A percentile compares a stretch with the other conserved stretches of the same genome.
Conservation (phyloP, 176 grass and related monocot genomes). For the Carex cristatella region DNA sequence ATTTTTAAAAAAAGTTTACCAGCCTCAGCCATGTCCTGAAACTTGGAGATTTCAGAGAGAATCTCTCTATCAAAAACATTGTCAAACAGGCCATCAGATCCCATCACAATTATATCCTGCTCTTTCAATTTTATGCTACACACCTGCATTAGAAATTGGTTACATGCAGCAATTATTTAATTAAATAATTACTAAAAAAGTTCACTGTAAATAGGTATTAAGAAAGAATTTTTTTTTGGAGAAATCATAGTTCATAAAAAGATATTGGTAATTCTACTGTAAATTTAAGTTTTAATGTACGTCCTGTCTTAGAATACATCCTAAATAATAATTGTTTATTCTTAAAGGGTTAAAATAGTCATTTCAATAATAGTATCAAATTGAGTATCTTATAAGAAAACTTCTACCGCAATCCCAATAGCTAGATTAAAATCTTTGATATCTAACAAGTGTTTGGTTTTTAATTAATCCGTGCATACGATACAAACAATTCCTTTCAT, state of each 20-base stretch:
- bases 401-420: neutral
- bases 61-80: slow-evolving; percentile 93
- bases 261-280: neutral
- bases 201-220: neutral
- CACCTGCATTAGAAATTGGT: slow-evolving; percentile 49
- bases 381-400: neutral
- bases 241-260: neutral
- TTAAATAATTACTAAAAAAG: neutral
- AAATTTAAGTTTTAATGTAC: neutral
- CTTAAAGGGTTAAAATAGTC: neutral
- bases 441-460: neutral
- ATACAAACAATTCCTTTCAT: neutral
- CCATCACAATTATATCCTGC: slow-evolving; percentile 68
- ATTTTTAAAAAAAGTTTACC: slow-evolving; percentile 37
- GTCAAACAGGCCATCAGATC: slow-evolving; percentile 92
- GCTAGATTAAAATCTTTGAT: neutral
- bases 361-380: neutral
- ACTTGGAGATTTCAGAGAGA: slow-evolving; percentile 46
- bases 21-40: slow-evolving; percentile 51
- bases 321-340: neutral
- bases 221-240: neutral
- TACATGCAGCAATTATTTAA: slow-evolving; percentile 1
- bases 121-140: slow-evolving; percentile 77
- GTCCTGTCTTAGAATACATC: neutral
- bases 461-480: neutral